A percentile compares a stretch with the other conserved stretches of the same genome.
These are phyloP conservation scores for Lachnellula hyalina DNA, from an alignment of 2,329 filamentous ascomycete species.

Conservation along the genomic window DNA sequence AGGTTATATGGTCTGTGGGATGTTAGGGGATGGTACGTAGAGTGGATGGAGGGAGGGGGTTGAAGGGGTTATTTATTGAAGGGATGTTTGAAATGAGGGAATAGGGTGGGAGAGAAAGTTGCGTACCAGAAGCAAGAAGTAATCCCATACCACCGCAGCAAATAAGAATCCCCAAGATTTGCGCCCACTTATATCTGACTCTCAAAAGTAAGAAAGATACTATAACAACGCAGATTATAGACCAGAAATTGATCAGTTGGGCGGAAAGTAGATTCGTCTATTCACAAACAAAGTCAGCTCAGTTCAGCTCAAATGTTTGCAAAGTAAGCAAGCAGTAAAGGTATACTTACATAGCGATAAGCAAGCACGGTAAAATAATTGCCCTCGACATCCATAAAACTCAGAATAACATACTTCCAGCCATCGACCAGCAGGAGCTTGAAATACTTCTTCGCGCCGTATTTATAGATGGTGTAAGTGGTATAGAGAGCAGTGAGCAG, in stretches of 20 bases:
- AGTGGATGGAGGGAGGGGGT: too few relatives aligned
- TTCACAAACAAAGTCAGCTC: slow-evolving; percentile 2
- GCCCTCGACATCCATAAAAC: slow-evolving; percentile 90
- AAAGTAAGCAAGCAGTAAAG: neutral
- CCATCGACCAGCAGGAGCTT: slow-evolving; percentile 63
- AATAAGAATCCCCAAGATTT: slow-evolving; percentile 81
- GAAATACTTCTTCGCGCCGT: slow-evolving; percentile 68
- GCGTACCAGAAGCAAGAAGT: slow-evolving; percentile 56
- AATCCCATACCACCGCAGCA: slow-evolving; percentile 88
- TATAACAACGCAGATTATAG: slow-evolving; percentile 85
- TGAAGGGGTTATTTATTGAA: too few relatives aligned
- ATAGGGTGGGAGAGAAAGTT: too few relatives aligned
- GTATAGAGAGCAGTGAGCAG: slow-evolving; percentile 80
- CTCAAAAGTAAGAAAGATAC: slow-evolving; percentile 76
- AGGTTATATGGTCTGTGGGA: slow-evolving; percentile 67
- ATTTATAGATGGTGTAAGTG: slow-evolving; percentile 69
- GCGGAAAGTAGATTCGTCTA: slow-evolving; percentile 89
- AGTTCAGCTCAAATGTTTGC: neutral
- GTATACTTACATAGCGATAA: slow-evolving; percentile 53
- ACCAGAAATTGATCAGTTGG: slow-evolving; percentile 98
- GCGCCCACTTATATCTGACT: slow-evolving; percentile 84
- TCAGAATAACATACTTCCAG: slow-evolving; percentile 91
- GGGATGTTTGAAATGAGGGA: too few relatives aligned
- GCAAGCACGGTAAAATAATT: slow-evolving; percentile 98
- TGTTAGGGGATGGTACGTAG: too few relatives aligned